These are phyloP conservation scores for Pythium vanterpoolii DNA, from an alignment of 352 stramenopile species.

Conservation along the genomic window DNA sequence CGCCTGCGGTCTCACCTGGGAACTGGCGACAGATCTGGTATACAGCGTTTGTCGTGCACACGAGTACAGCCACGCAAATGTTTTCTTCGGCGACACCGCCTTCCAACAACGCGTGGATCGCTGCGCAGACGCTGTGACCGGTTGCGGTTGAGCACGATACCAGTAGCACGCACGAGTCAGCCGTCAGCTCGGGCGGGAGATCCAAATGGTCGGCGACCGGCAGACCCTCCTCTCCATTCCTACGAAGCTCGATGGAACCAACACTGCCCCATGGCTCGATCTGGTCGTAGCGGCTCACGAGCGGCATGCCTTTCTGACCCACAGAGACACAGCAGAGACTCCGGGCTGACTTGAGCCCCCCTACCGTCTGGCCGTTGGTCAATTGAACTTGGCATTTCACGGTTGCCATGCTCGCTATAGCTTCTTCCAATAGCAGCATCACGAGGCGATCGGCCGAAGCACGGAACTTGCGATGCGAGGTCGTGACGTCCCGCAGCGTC, in stretches of 20 bases:
- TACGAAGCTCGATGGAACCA: constrained; percentile 17
- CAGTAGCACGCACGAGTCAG: constrained; percentile 7
- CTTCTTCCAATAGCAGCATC: constrained; percentile 62
- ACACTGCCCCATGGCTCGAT: constrained; percentile 38
- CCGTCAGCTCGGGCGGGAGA: constrained; percentile 11
- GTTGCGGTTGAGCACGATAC: constrained; percentile 1
- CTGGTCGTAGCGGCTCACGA: constrained; percentile 47
- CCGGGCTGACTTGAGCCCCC: constrained; percentile 23
- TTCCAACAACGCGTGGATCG: constrained; percentile 26
- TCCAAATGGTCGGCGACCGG: constrained; percentile 15
- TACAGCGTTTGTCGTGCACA: constrained; percentile 30
- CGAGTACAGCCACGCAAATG: constrained; percentile 45
- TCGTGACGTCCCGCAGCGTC: constrained; percentile 37
- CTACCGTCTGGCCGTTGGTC: constrained; percentile 29
- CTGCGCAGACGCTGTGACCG: constrained; percentile 2
- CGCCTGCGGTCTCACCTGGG: constrained; percentile 27
- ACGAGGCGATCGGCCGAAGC: constrained; percentile 42
- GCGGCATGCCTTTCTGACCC: constrained; percentile 35
- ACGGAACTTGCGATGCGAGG: constrained; percentile 23
- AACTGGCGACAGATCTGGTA: constrained; percentile 30
- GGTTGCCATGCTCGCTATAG: constrained; percentile 31
- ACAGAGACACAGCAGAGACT: constrained; percentile 41
- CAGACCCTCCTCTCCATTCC: not conserved
- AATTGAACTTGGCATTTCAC: constrained; percentile 33
- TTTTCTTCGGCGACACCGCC: constrained; percentile 25